Base-by-base conservation (phyloP, 305 asterid species). In the Fraxinus sp. region DNA sequence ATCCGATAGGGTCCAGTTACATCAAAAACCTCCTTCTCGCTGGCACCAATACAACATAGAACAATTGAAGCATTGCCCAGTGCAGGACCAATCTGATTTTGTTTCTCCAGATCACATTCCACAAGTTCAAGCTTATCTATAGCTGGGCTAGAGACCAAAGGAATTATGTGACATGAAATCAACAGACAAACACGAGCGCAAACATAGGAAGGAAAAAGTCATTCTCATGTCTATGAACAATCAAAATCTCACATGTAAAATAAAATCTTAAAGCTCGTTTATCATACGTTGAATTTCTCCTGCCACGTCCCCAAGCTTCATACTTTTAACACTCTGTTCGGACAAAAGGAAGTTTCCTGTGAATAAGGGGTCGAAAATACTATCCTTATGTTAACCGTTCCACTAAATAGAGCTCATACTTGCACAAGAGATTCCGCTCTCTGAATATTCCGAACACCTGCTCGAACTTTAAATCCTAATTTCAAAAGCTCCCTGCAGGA, bases 71-170 rank as follows among this genome's bases (percentile, higher is more conserved):
- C 93, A 74, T 89, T 91, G 30, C 93, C 97, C 78, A 95, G 78
- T 18, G 97, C 97, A 4, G 91, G 92, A 71, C 41, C 83, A 78
- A 95, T 91, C 88, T 64, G 91, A 71, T 89, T 87, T 74, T 78
- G 90, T 87, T 91, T 88, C 93, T 93, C 97, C 88, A 92, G 86
- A 86, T 95, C 99, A 84, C 97, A 95, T 85, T 93, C 98, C 87
- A 94, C 97, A 78, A 94, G 91, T 87, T 94, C 96, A 88, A 94
- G 93, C 93, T 90, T 94, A 88, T 95, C 99, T 90, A 88, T 92
- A 88, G 97, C 98, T 95, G 98, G 97, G 94, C 98, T 95, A 94
- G 91, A 94, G 89, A 88, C 91, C 94, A 91, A 85, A 89, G 32
- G 88, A 83, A 87, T 86, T 87, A 88, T 89, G 90, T 88, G 89